Conservation (phyloP, 2,329 filamentous ascomycete species). For the Calonectria ilicicola region DNA sequence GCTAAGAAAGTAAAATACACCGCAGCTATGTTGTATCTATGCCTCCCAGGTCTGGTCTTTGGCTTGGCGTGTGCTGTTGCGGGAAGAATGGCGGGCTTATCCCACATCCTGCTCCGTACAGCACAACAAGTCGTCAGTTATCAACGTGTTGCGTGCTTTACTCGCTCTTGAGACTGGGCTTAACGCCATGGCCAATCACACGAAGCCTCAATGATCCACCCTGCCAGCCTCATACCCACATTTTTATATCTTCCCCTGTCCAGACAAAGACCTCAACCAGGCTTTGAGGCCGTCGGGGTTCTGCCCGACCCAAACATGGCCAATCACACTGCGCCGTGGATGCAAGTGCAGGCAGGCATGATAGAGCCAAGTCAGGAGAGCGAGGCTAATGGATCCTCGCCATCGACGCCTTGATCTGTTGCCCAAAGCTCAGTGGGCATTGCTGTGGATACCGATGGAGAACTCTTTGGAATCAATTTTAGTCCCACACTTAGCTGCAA, state of each 20-base stretch:
- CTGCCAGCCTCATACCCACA: not conserved
- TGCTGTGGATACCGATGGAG: conserved; percentile 1
- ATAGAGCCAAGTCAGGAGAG: too few relatives aligned
- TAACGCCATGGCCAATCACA: not conserved
- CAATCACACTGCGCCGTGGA: not conserved
- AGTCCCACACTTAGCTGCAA: conserved; percentile 1
- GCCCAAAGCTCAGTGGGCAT: not conserved
- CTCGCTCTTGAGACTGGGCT: not conserved
- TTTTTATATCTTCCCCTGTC: not conserved
- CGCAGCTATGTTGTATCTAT: too few relatives aligned
- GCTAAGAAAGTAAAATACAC: too few relatives aligned
- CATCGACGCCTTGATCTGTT: not conserved
- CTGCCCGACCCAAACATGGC: not conserved
- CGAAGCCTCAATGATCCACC: not conserved
- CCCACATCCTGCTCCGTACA: too few relatives aligned
- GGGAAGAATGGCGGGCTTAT: too few relatives aligned
- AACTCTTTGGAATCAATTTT: conserved; percentile 10
- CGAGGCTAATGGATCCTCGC: not conserved
- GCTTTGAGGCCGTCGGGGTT: not conserved
- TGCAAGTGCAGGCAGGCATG: not conserved
- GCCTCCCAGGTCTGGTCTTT: too few relatives aligned
- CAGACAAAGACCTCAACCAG: not conserved
- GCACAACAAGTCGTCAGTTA: not conserved
- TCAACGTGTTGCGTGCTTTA: not conserved
- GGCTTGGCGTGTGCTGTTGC: too few relatives aligned